A percentile compares a stretch with the other conserved stretches of the same genome.
phyloP scores from a whole-genome alignment of 1,284 basidiomycete species.

The Calocybe gambosa region DNA sequence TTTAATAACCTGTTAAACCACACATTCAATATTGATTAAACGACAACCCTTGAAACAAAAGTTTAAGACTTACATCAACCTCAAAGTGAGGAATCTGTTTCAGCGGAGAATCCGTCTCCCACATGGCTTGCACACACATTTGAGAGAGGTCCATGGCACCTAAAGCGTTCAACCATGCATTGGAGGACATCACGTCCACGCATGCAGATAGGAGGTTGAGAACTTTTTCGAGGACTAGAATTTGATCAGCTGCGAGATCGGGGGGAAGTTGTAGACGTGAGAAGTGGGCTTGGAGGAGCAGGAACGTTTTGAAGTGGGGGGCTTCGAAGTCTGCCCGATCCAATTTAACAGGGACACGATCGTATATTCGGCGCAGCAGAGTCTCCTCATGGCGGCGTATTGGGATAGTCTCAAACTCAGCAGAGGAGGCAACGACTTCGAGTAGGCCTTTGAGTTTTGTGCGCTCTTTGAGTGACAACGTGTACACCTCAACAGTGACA shows the following conservation, averaged over 20 bases:
- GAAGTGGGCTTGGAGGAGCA: constrained; percentile 96
- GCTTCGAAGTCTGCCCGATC: constrained; percentile 82
- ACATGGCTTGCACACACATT: constrained; percentile 98
- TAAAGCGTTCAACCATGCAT: constrained; percentile 90
- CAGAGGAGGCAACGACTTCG: constrained; percentile 93
- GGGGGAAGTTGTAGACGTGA: constrained; percentile 86
- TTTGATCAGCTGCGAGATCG: constrained; percentile 91
- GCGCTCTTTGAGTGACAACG: constrained; percentile 88
- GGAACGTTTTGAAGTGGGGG: constrained; percentile 97
- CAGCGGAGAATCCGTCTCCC: constrained; percentile 93
- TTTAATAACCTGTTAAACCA: constrained; percentile 56
- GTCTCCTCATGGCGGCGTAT: constrained; percentile 90
- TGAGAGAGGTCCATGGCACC: constrained; percentile 99
- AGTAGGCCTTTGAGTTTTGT: constrained; percentile 98
- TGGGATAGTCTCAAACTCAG: constrained; percentile 93
- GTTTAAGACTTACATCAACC: constrained; percentile 50
- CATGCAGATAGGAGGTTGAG: constrained; percentile 88
- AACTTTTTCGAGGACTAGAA: constrained; percentile 82
- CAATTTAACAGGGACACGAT: constrained; percentile 96
- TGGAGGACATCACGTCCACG: constrained; percentile 97
- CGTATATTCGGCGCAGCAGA: constrained; percentile 83
- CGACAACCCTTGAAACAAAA: background rate
- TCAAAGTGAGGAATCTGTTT: constrained; percentile 98
- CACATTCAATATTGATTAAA: no score
- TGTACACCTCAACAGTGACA: constrained; percentile 96